Evolutionary conservation across 495 filamentous ascomycete species (phyloP), one percentile per base, ranked within the genome.

Genomic region (Tuber brumale): DNA sequence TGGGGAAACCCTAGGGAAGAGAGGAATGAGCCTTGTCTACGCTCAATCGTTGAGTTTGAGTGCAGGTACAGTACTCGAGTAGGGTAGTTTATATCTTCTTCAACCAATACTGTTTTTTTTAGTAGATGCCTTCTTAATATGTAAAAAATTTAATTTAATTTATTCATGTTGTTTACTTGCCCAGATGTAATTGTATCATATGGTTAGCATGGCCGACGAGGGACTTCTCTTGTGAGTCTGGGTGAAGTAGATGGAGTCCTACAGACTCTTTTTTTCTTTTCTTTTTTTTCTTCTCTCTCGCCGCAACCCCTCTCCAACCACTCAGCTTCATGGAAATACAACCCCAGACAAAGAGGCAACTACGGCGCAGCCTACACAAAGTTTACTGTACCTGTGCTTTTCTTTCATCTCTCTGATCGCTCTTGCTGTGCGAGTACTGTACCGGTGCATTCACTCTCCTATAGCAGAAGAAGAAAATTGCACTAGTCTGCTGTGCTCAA

Each of bases 281-380:
- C 18, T 57, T 57, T 27, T 51, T 57, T 57, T n/a, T 51, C n/a
- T 10, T n/a, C 23, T 61, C 10, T 66, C 31, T 12, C 27, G 14
- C 12, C 57, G 57, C n/a, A n/a, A 14, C 27, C 57, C 57, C 27
- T 35, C 57, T 12, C 16, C 57, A 66, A 66, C 57, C 57, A 35
- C 57, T 66, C 57, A 35, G 57, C 57, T 35, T 31, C 57, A 66
- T 66, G 27, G 57, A 66, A 66, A 66, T 66, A 66, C 57, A 66
- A 66, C 57, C 57, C 27, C 27, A 27, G 57, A 19, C 57, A 35
- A 10, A 35, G 57, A 66, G 57, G 27, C 27, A 16, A 66, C 57
- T 66, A 31, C 57, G 57, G 27, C 14, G 5, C 14, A 35, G 14
- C 57, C 57, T 66, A 19, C 57, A 66, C 57, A 66, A 35, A 18